Conservation (phyloP, 2,329 filamentous ascomycete genomes). For the Cladophialophora carrionii region DNA sequence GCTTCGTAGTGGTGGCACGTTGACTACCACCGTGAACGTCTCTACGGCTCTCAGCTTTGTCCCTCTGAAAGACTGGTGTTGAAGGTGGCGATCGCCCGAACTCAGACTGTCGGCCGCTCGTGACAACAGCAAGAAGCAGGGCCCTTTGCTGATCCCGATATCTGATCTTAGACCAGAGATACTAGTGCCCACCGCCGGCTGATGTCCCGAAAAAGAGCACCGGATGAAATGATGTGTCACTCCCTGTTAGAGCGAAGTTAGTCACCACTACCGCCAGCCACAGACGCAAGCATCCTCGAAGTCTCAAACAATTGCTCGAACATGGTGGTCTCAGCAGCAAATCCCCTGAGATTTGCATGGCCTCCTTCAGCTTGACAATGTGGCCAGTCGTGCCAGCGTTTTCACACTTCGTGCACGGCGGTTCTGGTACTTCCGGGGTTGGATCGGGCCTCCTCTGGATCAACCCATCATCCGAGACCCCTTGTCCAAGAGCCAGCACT, state of each 20-base stretch:
- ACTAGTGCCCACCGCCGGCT: background rate
- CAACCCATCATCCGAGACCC: slow-evolving; percentile 6
- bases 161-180: background rate
- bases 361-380: background rate
- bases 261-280: background rate
- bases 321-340: background rate
- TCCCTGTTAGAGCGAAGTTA: background rate
- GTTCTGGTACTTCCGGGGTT: slow-evolving; percentile 14
- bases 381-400: background rate
- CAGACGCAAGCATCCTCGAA: background rate
- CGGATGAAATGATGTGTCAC: background rate
- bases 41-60: background rate
- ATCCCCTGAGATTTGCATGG: background rate
- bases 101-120: background rate
- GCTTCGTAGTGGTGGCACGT: background rate
- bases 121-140: background rate
- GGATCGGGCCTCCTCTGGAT: slow-evolving; percentile 16
- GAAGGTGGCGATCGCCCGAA: background rate
- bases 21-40: background rate
- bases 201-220: background rate
- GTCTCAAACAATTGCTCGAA: background rate
- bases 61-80: background rate
- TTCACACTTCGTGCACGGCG: slow-evolving; percentile 1
- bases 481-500: background rate
- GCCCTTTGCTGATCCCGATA: background rate